Evolutionary conservation across 1,284 basidiomycete species (phyloP), one percentile per base, ranked within the genome.

Genomic region (Coriolopsis trogii): DNA sequence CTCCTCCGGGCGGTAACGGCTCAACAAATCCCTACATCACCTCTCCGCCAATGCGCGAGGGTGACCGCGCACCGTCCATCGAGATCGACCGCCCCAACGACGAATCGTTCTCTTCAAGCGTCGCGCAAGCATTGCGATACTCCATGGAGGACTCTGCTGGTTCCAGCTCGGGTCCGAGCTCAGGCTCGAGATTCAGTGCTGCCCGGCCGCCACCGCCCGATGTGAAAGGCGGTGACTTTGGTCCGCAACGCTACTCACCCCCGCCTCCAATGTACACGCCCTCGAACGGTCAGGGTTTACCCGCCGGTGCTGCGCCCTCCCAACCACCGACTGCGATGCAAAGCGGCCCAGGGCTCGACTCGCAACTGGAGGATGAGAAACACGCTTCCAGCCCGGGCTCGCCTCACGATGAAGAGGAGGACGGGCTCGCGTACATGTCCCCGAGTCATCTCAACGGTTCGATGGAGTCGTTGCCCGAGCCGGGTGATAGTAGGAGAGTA

Each of bases 81-180:
- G 68, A 53, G 23, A 50, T 64, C 41, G 58, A 63, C 10, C 65
- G 66, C 34, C 34, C 15, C 37, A 63, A 63, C 9, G 52, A 70
- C 12, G 68, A 72, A 23, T 81, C 79, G 0, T 78, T 85, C 61
- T 77, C 81, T 31, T 71, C 73, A 12, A 80, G 81, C 28, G 73
- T 84, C 23, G 75, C 76, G 0, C 74, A 76, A 40, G 81, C 83
- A 2, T 67, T 84, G 3, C 28, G 24, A 8, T 46, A 41, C 34
- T 31, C 49, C 52, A 59, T 52, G 26, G 59, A 53, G 43, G 49
- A 58, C 15, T 24, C 51, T 15, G 37, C 30, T 23, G 53, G 48
- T 24, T 42, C 52, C 3, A 46, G 45, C 33, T 41, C 59, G 48
- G 26, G 46, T 30, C 42, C n/a, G n/a, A n/a, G n/a, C n/a, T n/a